Percentiles rank a stretch among this genome's conserved stretches.
phyloP scores from a whole-genome alignment of 352 stramenopile genomes.

The Globisporangium paroecandrum region DNA sequence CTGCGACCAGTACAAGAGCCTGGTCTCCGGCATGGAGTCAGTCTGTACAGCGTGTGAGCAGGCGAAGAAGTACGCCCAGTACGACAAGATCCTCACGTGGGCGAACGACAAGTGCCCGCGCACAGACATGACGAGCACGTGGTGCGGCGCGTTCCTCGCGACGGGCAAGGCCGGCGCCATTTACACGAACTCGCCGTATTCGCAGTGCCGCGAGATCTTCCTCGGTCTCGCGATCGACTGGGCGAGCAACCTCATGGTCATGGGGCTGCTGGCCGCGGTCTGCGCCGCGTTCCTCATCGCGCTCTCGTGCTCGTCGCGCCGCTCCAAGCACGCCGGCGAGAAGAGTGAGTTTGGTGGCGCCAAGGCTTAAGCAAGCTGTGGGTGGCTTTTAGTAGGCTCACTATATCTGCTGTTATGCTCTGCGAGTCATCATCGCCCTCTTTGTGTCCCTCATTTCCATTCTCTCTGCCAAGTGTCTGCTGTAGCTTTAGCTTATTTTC shows the following conservation, averaged over 20 bases:
- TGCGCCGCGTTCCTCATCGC: slow-evolving; percentile 46
- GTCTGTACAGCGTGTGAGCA: slow-evolving; percentile 50
- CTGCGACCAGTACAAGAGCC: slow-evolving; percentile 40
- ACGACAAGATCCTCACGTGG: slow-evolving; percentile 76
- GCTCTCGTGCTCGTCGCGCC: slow-evolving; percentile 62
- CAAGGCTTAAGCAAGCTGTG: slow-evolving; percentile 1
- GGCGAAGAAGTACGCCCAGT: slow-evolving; percentile 58
- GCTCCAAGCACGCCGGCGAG: slow-evolving; percentile 20
- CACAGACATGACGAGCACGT: slow-evolving; percentile 45
- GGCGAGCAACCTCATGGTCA: slow-evolving; percentile 47
- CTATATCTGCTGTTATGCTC: not conserved
- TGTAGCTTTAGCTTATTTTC: not conserved
- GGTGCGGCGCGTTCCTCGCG: slow-evolving; percentile 57
- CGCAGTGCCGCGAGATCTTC: slow-evolving; percentile 66
- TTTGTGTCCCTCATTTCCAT: slow-evolving; percentile 1
- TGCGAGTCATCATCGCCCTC: not conserved
- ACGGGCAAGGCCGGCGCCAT: slow-evolving; percentile 36
- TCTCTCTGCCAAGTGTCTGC: not conserved
- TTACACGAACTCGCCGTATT: slow-evolving; percentile 69
- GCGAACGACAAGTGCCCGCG: slow-evolving; percentile 72
- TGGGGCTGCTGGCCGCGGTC: slow-evolving; percentile 49
- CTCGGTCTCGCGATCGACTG: slow-evolving; percentile 63
- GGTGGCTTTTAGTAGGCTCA: not conserved
- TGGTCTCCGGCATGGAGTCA: slow-evolving; percentile 33
- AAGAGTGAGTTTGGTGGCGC: not conserved